phyloP scores from a whole-genome alignment of 768 basidiomycete genomes.

The Panaeolus cyanescens region DNA sequence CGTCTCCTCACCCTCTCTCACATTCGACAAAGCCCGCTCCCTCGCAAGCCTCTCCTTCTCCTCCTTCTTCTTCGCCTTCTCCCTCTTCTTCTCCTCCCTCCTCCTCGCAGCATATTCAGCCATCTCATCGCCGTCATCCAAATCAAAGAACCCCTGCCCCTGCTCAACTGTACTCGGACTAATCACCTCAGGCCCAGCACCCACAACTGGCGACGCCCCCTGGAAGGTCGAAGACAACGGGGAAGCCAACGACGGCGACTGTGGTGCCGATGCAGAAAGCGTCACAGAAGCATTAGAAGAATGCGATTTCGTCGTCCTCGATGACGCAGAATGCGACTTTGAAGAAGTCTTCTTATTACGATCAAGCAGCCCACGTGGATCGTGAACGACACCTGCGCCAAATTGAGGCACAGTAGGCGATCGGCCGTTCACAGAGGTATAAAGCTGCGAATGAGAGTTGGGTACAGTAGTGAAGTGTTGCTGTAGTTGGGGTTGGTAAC shows the following conservation, averaged over 20 bases:
- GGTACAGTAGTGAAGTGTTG: constrained; percentile 6
- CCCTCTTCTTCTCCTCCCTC: background rate
- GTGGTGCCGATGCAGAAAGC: constrained; percentile 40
- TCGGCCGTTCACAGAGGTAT: background rate
- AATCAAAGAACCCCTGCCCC: constrained; percentile 37
- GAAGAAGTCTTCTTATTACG: constrained; percentile 24
- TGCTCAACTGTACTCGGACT: constrained; percentile 32
- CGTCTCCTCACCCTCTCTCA: background rate
- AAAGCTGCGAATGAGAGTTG: constrained; percentile 24
- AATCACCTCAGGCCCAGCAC: constrained; percentile 14
- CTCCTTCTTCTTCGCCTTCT: background rate
- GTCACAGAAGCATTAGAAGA: too few relatives aligned
- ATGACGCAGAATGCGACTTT: constrained; percentile 30
- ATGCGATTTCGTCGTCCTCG: constrained; percentile 22
- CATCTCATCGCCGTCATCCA: constrained; percentile 28
- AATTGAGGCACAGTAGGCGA: background rate
- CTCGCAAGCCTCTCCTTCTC: background rate
- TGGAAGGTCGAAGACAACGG: constrained; percentile 37
- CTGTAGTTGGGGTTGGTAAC: constrained; percentile 5
- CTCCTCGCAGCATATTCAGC: background rate
- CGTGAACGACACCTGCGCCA: background rate
- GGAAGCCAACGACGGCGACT: constrained; percentile 47
- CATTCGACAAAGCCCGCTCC: constrained; percentile 15
- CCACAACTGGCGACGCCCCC: too few relatives aligned
- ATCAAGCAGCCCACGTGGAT: background rate